Conservation (phyloP, 2,329 filamentous ascomycete species). For the Capronia coronata region DNA sequence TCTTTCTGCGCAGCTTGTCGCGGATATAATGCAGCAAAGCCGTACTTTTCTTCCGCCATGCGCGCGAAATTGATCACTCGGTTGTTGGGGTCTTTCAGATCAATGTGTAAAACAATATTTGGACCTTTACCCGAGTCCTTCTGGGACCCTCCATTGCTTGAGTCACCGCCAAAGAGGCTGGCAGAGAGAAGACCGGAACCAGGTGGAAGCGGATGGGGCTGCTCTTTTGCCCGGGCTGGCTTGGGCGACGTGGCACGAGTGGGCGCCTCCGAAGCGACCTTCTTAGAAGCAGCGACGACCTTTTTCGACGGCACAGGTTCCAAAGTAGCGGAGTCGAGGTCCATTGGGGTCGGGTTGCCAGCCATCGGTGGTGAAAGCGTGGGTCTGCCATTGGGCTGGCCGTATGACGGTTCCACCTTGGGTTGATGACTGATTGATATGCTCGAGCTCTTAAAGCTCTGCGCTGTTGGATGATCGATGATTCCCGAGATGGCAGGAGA, state of each 20-base stretch:
- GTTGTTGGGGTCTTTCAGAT: constrained; percentile 73
- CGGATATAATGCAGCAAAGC: constrained; percentile 88
- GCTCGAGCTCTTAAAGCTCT: constrained; percentile 11
- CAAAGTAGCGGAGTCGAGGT: constrained; percentile 21
- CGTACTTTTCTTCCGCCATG: constrained; percentile 86
- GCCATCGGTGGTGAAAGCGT: constrained; percentile 18
- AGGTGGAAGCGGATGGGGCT: constrained; percentile 51
- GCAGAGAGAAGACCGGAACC: constrained; percentile 60
- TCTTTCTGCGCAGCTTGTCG: constrained; percentile 83
- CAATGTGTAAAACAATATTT: constrained; percentile 77
- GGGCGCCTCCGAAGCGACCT: constrained; percentile 42
- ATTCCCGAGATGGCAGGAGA: constrained; percentile 89
- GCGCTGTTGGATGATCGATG: constrained; percentile 57
- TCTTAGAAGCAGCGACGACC: constrained; percentile 39
- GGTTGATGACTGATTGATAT: constrained; percentile 23
- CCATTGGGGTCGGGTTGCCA: constrained; percentile 17
- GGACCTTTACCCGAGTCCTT: constrained; percentile 47
- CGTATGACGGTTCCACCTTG: constrained; percentile 26
- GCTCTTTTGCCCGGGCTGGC: constrained; percentile 49
- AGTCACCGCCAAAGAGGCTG: constrained; percentile 52
- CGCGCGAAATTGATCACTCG: constrained; percentile 94
- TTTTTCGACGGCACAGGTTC: constrained; percentile 31
- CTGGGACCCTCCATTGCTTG: constrained; percentile 41
- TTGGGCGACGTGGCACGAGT: constrained; percentile 53
- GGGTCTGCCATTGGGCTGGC: constrained; percentile 34